Evolutionary conservation across 164 flowering plant genomes (phyloP).

Genomic region (Vitis riparia): DNA sequence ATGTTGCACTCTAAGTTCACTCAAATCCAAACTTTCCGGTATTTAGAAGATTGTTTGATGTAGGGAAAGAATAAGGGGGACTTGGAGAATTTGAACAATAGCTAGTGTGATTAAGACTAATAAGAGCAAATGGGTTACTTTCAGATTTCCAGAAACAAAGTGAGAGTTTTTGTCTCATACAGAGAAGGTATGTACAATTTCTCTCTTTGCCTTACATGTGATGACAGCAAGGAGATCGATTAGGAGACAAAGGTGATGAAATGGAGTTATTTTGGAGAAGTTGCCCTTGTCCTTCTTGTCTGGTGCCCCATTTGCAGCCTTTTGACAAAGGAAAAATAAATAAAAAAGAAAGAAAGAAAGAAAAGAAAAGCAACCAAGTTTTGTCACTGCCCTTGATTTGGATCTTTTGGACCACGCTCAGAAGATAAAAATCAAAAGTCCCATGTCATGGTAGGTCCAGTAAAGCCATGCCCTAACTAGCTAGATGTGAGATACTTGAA

Average conservation of each 20-base stretch:
- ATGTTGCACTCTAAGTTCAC: too few relatives aligned
- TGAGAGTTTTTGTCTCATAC: slow-evolving; percentile 5
- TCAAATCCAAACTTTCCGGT: too few relatives aligned
- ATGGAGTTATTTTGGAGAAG: slow-evolving; percentile 7
- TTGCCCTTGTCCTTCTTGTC: slow-evolving; percentile 16
- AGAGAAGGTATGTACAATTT: slow-evolving; percentile 14
- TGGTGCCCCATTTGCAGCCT: slow-evolving; percentile 22
- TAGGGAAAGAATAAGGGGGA: too few relatives aligned
- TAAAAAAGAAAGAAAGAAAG: not conserved
- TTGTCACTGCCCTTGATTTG: slow-evolving; percentile 11
- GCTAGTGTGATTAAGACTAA: not conserved
- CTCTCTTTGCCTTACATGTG: slow-evolving; percentile 20
- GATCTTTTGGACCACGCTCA: slow-evolving; percentile 12
- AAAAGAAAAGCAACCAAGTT: not conserved
- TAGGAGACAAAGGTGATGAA: not conserved
- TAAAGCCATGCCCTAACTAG: too few relatives aligned
- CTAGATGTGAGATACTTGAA: too few relatives aligned
- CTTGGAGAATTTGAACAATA: too few relatives aligned
- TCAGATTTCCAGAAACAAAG: not conserved
- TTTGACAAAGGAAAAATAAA: slow-evolving; percentile 11
- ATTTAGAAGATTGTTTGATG: too few relatives aligned
- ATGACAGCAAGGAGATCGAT: not conserved
- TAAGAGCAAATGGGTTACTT: not conserved
- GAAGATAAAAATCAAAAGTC: not conserved
- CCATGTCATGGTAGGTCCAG: slow-evolving; percentile 1